Base-by-base conservation (phyloP, 495 filamentous ascomycete genomes). In the Bryoglossum gracile region DNA sequence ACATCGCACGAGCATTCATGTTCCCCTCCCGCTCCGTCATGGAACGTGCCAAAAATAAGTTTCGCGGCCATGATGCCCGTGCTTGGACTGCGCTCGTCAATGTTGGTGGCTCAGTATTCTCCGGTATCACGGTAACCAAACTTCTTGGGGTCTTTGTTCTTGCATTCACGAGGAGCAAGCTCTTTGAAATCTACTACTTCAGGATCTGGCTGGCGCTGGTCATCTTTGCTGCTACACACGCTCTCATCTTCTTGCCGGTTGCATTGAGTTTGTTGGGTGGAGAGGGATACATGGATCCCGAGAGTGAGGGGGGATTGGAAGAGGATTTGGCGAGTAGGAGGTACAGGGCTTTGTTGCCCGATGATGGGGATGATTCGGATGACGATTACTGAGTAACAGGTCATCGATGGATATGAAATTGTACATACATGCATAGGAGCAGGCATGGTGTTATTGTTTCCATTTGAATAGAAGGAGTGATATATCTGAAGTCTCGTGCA, bases 171-270 rank as follows among this genome's bases (percentile, higher is more conserved):
- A 69, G 86, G 19, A 94, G 88, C 65, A 97, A 96, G 77, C 97
- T 99, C 63, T 99, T 99, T 61, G 94, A 97, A 72, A 86, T 97
- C 46, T 99, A 97, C 65, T 99, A 97, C 64, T 99, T 99, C 70
- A 73, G 92, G 6, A 84, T 99, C 28, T 99, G 92, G 92, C 62
- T 95, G 17, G 84, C 90, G 36, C 73, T 99, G 51, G 88, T 97
- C 30, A 54, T 89, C 17, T 87, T 94, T 51, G 94, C 88, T n/a
- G 87, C 88, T 17, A 71, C 76, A 0, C 92, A 99, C 63, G 87
- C 90, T 9, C 73, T 99, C 13, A 76, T 99, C 2, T 94, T 95
- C 65, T 68, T 99, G 51, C 92, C 92, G 0, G 94, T 96, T 5
- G 86, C 84, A 22, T 72, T 99, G 50, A 91, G 86, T 58, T 73